A percentile compares a stretch with the other conserved stretches of the same genome.
These are phyloP conservation scores for Claviceps africana DNA, from an alignment of 2,329 filamentous ascomycete genomes.

Conservation along the genomic window DNA sequence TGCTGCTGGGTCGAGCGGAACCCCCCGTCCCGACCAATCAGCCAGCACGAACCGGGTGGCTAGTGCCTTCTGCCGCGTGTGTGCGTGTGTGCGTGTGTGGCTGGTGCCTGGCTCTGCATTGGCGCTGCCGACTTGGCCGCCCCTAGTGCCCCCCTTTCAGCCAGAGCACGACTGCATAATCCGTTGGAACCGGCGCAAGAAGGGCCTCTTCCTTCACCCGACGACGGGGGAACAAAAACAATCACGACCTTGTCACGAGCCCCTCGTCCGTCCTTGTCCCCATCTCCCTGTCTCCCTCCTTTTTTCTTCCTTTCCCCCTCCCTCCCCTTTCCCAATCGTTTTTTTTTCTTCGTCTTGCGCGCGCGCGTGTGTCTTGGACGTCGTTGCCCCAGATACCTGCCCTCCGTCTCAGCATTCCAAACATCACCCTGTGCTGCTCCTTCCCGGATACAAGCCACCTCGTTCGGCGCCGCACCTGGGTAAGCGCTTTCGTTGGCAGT, in stretches of 20 bases:
- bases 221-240: no score
- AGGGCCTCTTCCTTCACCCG: background rate
- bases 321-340: no score
- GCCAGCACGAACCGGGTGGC: background rate
- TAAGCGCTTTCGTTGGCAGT: background rate
- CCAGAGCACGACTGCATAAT: background rate
- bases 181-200: background rate
- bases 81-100: background rate
- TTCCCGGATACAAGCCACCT: background rate
- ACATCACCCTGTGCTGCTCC: background rate
- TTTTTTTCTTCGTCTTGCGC: no score
- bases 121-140: background rate
- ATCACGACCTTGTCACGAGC: no score
- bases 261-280: no score
- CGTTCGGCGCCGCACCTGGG: background rate
- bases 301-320: background rate
- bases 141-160: background rate
- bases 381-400: background rate
- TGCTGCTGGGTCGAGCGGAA: background rate
- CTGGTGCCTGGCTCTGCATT: background rate
- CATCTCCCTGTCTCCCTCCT: background rate
- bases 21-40: background rate
- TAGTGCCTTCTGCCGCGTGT: no score
- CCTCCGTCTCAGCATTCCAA: background rate
- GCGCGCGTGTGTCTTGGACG: no score